Conservation (phyloP, 441 rosid species). For the Erodium chrysanthum region DNA sequence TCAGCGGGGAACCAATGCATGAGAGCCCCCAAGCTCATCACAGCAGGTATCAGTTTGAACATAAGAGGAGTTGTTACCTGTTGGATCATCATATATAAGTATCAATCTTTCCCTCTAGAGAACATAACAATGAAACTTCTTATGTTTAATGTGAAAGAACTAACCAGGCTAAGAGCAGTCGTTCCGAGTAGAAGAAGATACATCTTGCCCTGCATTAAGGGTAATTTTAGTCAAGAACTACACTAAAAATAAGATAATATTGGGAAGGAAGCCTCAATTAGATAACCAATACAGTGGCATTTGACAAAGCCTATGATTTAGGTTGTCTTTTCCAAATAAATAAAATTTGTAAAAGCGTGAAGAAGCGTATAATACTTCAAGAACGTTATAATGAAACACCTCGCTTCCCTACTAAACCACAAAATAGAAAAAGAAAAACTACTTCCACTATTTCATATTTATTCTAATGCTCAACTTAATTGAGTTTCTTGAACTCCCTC, state of each 20-base stretch:
- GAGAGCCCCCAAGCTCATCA: conserved; percentile 1
- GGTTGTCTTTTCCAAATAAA: no score
- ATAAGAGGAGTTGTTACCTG: conserved; percentile 1
- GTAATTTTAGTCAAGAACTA: not conserved
- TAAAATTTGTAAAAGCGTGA: no score
- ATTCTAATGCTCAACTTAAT: no score
- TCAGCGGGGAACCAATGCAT: conserved; percentile 3
- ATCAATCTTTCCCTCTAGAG: not conserved
- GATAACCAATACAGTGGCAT: no score
- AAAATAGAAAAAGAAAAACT: no score
- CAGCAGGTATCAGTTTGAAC: conserved; percentile 5
- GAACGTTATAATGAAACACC: no score
- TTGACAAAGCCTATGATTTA: no score
- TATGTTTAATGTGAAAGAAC: not conserved
- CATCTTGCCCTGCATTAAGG: conserved; percentile 78
- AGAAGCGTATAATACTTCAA: no score
- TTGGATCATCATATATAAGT: not conserved
- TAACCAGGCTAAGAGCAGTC: conserved; percentile 55
- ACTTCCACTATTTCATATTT: not conserved
- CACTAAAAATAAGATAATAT: not conserved
- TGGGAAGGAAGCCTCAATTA: not conserved
- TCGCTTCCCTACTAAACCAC: no score
- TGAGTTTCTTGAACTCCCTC: not conserved
- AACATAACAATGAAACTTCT: not conserved
- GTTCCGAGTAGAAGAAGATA: conserved; percentile 95